Evolutionary conservation across 768 basidiomycete species (phyloP).

Genomic region (Boletus tomentosulus): DNA sequence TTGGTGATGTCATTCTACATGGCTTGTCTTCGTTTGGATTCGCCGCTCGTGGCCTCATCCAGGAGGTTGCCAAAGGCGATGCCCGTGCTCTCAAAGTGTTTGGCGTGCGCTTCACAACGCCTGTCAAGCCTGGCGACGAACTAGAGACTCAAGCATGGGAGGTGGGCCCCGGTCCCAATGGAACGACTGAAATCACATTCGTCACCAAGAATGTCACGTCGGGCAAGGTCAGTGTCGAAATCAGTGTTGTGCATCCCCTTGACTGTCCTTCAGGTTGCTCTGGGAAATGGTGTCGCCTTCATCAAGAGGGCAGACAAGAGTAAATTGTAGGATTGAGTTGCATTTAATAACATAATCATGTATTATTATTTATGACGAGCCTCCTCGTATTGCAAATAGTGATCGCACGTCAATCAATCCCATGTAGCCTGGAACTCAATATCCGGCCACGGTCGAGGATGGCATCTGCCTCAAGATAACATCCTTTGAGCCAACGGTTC

Average conservation of each 20-base stretch:
- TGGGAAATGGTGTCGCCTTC: constrained; percentile 64
- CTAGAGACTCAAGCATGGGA: constrained; percentile 81
- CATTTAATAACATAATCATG: neutral
- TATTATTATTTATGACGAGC: neutral
- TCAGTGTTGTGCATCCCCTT: neutral
- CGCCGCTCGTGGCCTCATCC: constrained; percentile 71
- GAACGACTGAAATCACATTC: constrained; percentile 57
- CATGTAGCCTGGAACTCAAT: constrained; percentile 32
- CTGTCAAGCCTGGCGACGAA: constrained; percentile 78
- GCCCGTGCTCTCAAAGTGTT: constrained; percentile 61
- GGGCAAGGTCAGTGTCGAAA: constrained; percentile 45
- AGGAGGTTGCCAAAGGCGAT: constrained; percentile 56
- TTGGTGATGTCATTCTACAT: constrained; percentile 83
- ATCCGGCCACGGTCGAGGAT: constrained; percentile 55
- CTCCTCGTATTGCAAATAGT: neutral
- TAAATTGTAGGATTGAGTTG: constrained; percentile 33
- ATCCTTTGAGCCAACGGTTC: constrained; percentile 89
- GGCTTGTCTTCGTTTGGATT: constrained; percentile 82
- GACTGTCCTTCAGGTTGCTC: constrained; percentile 35
- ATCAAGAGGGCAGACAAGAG: constrained; percentile 48
- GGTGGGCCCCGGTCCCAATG: constrained; percentile 59
- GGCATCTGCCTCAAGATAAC: constrained; percentile 67
- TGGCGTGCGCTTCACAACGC: constrained; percentile 75
- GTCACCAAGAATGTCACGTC: constrained; percentile 55
- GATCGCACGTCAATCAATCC: neutral